Evolutionary conservation across 139 green algal genomes (phyloP).

Genomic region (Dunaliella primolecta): DNA sequence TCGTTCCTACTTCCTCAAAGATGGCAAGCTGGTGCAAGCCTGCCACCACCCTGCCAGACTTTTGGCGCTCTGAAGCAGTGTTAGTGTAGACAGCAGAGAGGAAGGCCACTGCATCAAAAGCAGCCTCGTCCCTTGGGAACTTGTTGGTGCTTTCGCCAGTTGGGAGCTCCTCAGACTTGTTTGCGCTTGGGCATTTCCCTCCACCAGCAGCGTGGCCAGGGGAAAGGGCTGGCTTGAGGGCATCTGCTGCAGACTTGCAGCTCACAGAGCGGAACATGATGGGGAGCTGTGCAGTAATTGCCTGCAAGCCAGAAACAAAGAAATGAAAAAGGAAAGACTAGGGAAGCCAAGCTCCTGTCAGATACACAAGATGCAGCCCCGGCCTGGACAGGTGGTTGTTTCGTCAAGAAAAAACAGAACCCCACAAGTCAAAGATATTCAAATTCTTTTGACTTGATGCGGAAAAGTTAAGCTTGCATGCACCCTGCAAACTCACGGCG

Average conservation of each 20-base stretch:
- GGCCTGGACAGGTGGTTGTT: neutral
- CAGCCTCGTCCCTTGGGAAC: neutral
- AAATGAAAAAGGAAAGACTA: too few species aligned
- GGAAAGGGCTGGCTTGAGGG: neutral
- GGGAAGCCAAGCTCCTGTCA: neutral
- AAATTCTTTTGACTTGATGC: too few species aligned
- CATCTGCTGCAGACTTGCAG: neutral
- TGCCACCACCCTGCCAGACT: neutral
- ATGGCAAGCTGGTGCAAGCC: neutral
- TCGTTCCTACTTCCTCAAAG: neutral
- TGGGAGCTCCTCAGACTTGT: neutral
- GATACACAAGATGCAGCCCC: neutral
- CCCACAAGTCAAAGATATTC: too few species aligned
- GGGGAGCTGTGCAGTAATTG: neutral
- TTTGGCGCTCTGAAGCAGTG: neutral
- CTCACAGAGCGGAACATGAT: neutral
- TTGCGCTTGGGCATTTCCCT: neutral
- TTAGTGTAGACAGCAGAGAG: neutral
- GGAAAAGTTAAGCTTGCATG: neutral
- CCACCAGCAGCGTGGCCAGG: neutral
- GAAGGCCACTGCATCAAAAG: neutral
- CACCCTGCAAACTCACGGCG: too few species aligned
- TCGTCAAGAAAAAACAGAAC: too few species aligned
- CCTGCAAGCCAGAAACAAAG: too few species aligned
- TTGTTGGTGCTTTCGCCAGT: neutral